Evolutionary conservation across 202 grass and related monocot genomes (phyloP).

Genomic region (Carex arenaria): DNA sequence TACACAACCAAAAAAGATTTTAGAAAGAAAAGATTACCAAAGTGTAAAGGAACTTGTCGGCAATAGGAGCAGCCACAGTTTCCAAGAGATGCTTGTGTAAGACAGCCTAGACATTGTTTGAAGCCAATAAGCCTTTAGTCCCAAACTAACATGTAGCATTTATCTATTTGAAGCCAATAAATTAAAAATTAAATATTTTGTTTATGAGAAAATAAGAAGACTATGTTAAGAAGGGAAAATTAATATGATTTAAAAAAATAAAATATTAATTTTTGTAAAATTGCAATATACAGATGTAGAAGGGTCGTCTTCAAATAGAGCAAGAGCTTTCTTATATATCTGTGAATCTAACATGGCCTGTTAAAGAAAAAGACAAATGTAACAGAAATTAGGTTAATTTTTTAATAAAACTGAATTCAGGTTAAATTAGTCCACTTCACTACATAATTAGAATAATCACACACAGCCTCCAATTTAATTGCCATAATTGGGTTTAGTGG

Average conservation of each 20-base stretch:
- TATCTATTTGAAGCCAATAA: constrained; percentile 5
- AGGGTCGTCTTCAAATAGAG: constrained; percentile 85
- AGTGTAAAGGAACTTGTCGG: constrained; percentile 60
- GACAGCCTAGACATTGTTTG: constrained; percentile 42
- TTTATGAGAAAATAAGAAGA: background rate
- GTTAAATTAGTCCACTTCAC: background rate
- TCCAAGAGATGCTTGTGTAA: constrained; percentile 78
- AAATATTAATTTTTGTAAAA: background rate
- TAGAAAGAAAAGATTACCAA: constrained; percentile 43
- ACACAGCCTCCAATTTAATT: background rate
- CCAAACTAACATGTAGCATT: too few relatives aligned
- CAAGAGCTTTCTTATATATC: constrained; percentile 75
- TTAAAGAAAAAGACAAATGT: constrained; percentile 6
- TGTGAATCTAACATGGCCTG: constrained; percentile 78
- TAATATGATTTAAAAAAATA: background rate
- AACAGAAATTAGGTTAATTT: background rate
- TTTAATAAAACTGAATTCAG: constrained; percentile 12
- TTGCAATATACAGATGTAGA: constrained; percentile 61
- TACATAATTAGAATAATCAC: background rate
- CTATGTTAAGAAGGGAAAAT: constrained; percentile 14
- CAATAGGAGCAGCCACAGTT: constrained; percentile 55
- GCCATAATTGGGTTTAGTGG: background rate
- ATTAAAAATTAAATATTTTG: background rate
- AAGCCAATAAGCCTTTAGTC: too few relatives aligned
- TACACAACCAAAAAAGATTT: background rate